A percentile compares a stretch with the other conserved stretches of the same genome.
Evolutionary conservation across 768 basidiomycete genomes (phyloP).

Genomic region (Kwoniella sp.): DNA sequence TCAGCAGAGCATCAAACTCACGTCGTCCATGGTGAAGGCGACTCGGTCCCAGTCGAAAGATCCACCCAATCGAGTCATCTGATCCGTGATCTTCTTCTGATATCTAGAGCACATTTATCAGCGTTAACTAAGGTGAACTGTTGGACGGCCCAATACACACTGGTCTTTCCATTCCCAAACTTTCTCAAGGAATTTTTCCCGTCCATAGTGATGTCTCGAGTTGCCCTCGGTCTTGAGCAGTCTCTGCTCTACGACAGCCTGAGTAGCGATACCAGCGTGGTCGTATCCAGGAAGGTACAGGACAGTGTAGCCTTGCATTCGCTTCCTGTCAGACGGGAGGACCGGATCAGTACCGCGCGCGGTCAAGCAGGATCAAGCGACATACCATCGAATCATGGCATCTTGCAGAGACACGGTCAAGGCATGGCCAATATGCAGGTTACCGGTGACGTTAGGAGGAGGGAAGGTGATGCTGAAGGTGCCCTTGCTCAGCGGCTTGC

Average conservation of each 20-base stretch:
- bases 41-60: slow-evolving; percentile 92
- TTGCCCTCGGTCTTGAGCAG: slow-evolving; percentile 74
- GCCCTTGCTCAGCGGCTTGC: slow-evolving; percentile 61
- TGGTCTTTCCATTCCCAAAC: slow-evolving; percentile 98
- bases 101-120: slow-evolving; percentile 58
- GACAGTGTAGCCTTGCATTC: slow-evolving; percentile 88
- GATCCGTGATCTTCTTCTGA: slow-evolving; percentile 84
- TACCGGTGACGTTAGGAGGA: slow-evolving; percentile 95
- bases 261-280: slow-evolving; percentile 96
- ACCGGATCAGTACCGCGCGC: slow-evolving; percentile 4
- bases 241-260: slow-evolving; percentile 93
- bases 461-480: slow-evolving; percentile 82
- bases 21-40: slow-evolving; percentile 93
- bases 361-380: slow-evolving; percentile 11
- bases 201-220: slow-evolving; percentile 89
- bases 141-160: slow-evolving; percentile 54
- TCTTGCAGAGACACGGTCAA: slow-evolving; percentile 91
- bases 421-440: slow-evolving; percentile 90
- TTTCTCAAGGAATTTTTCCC: slow-evolving; percentile 81
- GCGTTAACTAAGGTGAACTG: not conserved
- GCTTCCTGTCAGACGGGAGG: slow-evolving; percentile 61
- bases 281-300: slow-evolving; percentile 93
- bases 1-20: too few species aligned
- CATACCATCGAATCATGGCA: slow-evolving; percentile 76
- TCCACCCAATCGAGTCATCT: slow-evolving; percentile 80